Conservation (phyloP, 768 basidiomycete genomes). For the Dendrothele bispora region DNA sequence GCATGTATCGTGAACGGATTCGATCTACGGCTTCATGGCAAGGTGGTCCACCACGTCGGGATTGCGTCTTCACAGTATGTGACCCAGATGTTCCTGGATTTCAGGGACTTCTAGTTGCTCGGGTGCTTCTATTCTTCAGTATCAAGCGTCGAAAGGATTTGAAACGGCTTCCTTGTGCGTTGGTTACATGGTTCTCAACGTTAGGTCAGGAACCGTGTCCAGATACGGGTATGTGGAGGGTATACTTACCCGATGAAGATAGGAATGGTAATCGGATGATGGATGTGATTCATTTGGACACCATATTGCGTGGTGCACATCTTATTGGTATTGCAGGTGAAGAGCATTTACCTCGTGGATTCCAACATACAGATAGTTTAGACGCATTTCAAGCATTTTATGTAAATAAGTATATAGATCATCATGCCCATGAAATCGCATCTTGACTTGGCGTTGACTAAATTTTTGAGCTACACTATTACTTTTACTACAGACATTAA, state of each 20-base stretch:
- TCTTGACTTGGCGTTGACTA: too few species aligned
- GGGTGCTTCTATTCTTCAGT: slow-evolving; percentile 20
- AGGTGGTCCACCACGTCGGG: slow-evolving; percentile 10
- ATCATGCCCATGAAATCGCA: slow-evolving; percentile 21
- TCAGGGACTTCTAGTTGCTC: slow-evolving; percentile 16
- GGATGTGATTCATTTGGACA: slow-evolving; percentile 14
- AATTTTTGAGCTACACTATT: too few species aligned
- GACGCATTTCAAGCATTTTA: slow-evolving; percentile 17
- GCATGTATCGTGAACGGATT: slow-evolving; percentile 21
- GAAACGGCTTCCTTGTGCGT: slow-evolving; percentile 23
- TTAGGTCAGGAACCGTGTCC: slow-evolving; percentile 11
- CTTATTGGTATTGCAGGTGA: slow-evolving; percentile 16
- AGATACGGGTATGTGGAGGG: slow-evolving; percentile 25
- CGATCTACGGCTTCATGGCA: slow-evolving; percentile 17
- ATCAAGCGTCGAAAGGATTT: slow-evolving; percentile 11
- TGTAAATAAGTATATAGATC: slow-evolving; percentile 22
- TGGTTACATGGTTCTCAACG: slow-evolving; percentile 23
- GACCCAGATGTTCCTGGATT: slow-evolving; percentile 12
- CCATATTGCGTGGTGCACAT: slow-evolving; percentile 17
- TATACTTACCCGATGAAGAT: background rate
- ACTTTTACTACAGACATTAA: too few species aligned
- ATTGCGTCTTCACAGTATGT: slow-evolving; percentile 16
- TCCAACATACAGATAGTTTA: slow-evolving; percentile 10
- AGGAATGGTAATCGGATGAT: too few species aligned
- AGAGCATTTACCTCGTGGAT: background rate